Percentiles rank a stretch among this genome's conserved stretches.
These are phyloP conservation scores for Colletotrichum orbiculare DNA, from an alignment of 2,329 filamentous ascomycete genomes.

Conservation along the genomic window DNA sequence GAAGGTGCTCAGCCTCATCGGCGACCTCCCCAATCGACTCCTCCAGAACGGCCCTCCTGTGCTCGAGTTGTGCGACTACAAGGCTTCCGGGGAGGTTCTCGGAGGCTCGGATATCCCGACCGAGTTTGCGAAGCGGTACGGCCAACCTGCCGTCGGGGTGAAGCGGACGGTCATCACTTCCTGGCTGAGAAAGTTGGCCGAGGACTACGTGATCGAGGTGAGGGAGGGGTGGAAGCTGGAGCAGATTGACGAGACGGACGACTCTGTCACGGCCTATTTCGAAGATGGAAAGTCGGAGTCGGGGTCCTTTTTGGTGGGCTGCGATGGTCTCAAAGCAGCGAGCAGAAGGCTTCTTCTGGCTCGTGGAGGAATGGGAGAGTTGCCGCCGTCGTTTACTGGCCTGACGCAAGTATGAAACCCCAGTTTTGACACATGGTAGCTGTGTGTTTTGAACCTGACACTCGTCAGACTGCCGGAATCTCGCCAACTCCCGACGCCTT, in stretches of 20 bases:
- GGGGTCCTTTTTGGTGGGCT: conserved; percentile 41
- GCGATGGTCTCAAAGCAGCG: conserved; percentile 41
- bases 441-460: not conserved
- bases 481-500: conserved; percentile 37
- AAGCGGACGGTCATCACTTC: conserved; percentile 39
- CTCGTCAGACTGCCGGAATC: conserved; percentile 39
- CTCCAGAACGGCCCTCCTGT: conserved; percentile 33
- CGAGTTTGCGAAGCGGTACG: conserved; percentile 37
- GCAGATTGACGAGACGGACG: conserved; percentile 36
- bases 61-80: conserved; percentile 37
- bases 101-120: conserved; percentile 38
- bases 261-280: conserved; percentile 40
- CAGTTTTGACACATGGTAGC: not conserved
- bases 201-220: conserved; percentile 38
- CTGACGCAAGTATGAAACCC: conserved; percentile 17
- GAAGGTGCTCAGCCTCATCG: conserved; percentile 41
- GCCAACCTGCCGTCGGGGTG: conserved; percentile 39
- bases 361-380: conserved; percentile 34
- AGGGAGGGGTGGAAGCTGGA: conserved; percentile 41
- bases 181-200: conserved; percentile 32
- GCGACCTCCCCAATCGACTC: conserved; percentile 9
- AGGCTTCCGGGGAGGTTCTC: conserved; percentile 35
- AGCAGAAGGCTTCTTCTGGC: conserved; percentile 35
- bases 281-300: conserved; percentile 35
- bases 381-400: conserved; percentile 39